Conservation (phyloP, 2,329 filamentous ascomycete genomes). For the Monilinia vaccinii-corymbosi region DNA sequence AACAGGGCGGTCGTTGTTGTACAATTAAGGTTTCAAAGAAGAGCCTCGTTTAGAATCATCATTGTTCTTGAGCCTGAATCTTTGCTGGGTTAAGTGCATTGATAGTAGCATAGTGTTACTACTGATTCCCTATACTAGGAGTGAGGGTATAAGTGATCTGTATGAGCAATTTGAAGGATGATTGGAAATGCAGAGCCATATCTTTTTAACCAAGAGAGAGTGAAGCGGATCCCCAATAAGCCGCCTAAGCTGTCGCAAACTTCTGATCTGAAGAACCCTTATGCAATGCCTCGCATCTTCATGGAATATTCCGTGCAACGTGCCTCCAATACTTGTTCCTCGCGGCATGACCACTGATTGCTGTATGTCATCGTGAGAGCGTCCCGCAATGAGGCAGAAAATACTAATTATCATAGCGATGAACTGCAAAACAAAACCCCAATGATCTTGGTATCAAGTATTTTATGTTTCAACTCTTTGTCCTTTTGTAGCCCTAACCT, state of each 20-base stretch:
- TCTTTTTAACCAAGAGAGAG: background rate
- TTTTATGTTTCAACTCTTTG: background rate
- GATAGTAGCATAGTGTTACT: background rate
- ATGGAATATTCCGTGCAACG: background rate
- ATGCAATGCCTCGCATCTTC: background rate
- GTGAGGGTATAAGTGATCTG: background rate
- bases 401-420: background rate
- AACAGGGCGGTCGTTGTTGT: background rate
- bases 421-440: background rate
- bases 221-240: background rate
- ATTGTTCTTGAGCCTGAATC: background rate
- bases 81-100: background rate
- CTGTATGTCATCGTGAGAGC: background rate
- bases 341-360: background rate
- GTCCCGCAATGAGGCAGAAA: background rate
- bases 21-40: background rate
- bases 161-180: background rate
- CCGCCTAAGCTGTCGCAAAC: background rate
- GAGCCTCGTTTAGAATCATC: background rate
- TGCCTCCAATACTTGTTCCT: background rate
- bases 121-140: background rate
- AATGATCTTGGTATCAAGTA: background rate
- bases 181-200: background rate
- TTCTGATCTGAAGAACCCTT: background rate
- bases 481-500: background rate